A percentile compares a stretch with the other conserved stretches of the same genome.
phyloP scores from a whole-genome alignment of 2,329 filamentous ascomycete species.

The Polytolypa hystricis region DNA sequence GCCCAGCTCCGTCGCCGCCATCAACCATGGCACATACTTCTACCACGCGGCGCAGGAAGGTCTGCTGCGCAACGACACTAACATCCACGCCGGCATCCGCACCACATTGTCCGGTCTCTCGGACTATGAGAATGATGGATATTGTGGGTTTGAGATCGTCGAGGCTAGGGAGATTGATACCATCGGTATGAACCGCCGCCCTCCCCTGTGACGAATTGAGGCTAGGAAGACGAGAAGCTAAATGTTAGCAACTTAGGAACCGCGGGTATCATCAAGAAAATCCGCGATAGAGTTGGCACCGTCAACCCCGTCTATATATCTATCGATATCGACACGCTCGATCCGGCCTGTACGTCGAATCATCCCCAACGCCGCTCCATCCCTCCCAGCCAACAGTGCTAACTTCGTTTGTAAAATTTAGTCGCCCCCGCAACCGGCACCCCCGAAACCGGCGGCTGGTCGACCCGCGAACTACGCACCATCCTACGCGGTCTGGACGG shows the following conservation, averaged over 20 bases:
- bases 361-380: neutral
- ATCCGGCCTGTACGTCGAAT: conserved; percentile 58
- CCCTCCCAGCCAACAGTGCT: neutral
- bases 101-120: conserved; percentile 68
- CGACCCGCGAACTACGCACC: conserved; percentile 46
- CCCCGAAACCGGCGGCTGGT: conserved; percentile 52
- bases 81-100: conserved; percentile 79
- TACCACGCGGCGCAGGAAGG: conserved; percentile 72
- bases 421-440: conserved; percentile 44
- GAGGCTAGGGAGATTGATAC: conserved; percentile 62
- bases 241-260: conserved; percentile 33
- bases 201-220: too few species aligned
- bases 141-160: conserved; percentile 73
- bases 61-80: conserved; percentile 66
- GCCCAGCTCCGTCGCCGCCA: conserved; percentile 57
- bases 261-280: conserved; percentile 67
- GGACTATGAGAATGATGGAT: conserved; percentile 77
- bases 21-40: conserved; percentile 87
- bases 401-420: conserved; percentile 7
- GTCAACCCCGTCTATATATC: conserved; percentile 67
- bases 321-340: conserved; percentile 79
- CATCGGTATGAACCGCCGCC: conserved; percentile 41
- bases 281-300: conserved; percentile 62
- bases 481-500: conserved; percentile 49
- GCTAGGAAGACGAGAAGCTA: too few species aligned